Evolutionary conservation across 495 filamentous ascomycete species (phyloP).

Genomic region (Penicillium coffeae): DNA sequence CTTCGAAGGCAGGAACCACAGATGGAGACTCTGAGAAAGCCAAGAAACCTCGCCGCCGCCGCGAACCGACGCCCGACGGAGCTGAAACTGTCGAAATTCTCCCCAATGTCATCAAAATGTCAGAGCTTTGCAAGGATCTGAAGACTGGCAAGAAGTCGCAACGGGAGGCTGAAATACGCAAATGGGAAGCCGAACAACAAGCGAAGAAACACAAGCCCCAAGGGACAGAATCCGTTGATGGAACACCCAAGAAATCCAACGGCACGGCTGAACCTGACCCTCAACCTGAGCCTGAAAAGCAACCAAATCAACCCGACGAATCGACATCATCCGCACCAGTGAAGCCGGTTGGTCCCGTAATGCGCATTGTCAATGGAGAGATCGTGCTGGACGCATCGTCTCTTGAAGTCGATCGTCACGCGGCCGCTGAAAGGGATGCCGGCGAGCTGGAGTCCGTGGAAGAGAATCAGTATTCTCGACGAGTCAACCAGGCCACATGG

Average conservation of each 20-base stretch:
- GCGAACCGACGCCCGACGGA: slow-evolving; percentile 69
- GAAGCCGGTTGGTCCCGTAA: slow-evolving; percentile 42
- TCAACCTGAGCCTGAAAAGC: no score
- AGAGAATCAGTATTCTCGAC: slow-evolving; percentile 78
- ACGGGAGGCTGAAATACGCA: slow-evolving; percentile 55
- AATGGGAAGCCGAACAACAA: slow-evolving; percentile 50
- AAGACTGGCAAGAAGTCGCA: slow-evolving; percentile 78
- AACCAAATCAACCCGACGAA: slow-evolving; percentile 15
- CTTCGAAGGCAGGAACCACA: slow-evolving; percentile 19
- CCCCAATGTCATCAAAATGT: slow-evolving; percentile 70
- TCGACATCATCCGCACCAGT: slow-evolving; percentile 13
- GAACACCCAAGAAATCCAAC: slow-evolving; percentile 31
- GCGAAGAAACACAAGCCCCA: slow-evolving; percentile 43
- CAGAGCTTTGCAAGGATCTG: slow-evolving; percentile 71
- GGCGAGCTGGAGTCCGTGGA: slow-evolving; percentile 59
- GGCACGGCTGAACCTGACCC: slow-evolving; percentile 10
- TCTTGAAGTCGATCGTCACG: slow-evolving; percentile 75
- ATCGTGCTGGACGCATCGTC: slow-evolving; percentile 78
- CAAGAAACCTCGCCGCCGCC: slow-evolving; percentile 27
- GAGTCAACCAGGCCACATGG: slow-evolving; percentile 70
- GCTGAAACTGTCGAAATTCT: slow-evolving; percentile 70
- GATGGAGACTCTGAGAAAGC: slow-evolving; percentile 27
- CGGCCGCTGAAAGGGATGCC: slow-evolving; percentile 54
- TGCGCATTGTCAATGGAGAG: slow-evolving; percentile 76
- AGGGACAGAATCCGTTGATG: slow-evolving; percentile 28